A percentile compares a stretch with the other conserved stretches of the same genome.
Evolutionary conservation across 345 rosid genomes (phyloP).

Genomic region (Brassica nigra): DNA sequence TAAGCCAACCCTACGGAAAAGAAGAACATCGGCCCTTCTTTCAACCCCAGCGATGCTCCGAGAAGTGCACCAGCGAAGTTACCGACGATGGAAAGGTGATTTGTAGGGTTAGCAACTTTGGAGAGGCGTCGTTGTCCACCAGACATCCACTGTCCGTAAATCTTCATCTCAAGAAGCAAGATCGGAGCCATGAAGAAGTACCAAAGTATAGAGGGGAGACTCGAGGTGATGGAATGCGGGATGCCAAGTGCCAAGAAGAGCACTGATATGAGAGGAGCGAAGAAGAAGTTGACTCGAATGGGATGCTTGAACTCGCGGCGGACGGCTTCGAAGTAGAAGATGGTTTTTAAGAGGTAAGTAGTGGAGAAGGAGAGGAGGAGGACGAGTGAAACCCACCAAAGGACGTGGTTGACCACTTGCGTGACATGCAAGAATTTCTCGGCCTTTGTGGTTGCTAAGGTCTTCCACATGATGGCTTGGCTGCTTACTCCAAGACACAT

Average conservation of each 20-base stretch:
- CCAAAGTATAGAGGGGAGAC: constrained; percentile 61
- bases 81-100: constrained; percentile 80
- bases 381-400: constrained; percentile 69
- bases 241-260: constrained; percentile 79
- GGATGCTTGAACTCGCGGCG: constrained; percentile 90
- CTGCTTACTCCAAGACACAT: constrained; percentile 91
- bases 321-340: constrained; percentile 82
- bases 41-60: constrained; percentile 88
- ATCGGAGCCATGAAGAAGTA: constrained; percentile 80
- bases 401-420: constrained; percentile 46
- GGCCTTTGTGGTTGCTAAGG: constrained; percentile 61
- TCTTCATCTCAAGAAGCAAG: constrained; percentile 72
- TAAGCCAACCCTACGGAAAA: constrained; percentile 86
- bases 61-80: constrained; percentile 88
- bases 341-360: constrained; percentile 63
- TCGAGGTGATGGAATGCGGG: constrained; percentile 54
- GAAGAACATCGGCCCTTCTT: constrained; percentile 93
- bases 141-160: constrained; percentile 98
- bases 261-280: constrained; percentile 84
- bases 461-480: constrained; percentile 91
- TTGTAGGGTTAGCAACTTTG: constrained; percentile 89
- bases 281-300: constrained; percentile 86
- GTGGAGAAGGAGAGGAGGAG: constrained; percentile 50
- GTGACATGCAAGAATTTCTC: constrained; percentile 70
- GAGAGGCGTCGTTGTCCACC: constrained; percentile 91